Percentiles rank a stretch among this genome's conserved stretches.
phyloP scores from a whole-genome alignment of 1,284 basidiomycete genomes.

The Taiwanofungus camphoratus region DNA sequence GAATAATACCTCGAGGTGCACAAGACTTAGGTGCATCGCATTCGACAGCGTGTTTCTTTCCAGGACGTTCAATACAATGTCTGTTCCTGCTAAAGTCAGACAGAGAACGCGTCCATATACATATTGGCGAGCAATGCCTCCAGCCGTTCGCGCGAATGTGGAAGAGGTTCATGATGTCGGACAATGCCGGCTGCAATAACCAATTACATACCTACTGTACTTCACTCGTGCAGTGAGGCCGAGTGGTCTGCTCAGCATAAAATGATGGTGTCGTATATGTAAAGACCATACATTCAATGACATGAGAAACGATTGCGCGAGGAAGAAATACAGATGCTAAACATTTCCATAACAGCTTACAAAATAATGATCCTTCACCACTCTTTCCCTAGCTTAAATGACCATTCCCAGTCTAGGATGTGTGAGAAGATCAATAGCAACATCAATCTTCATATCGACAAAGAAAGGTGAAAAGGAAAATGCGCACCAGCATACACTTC shows the following conservation, averaged over 20 bases:
- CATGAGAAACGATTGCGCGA: conserved; percentile 13
- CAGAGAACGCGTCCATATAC: background rate
- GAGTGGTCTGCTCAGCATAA: conserved; percentile 1
- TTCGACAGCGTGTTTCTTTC: background rate
- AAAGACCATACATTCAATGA: conserved; percentile 14
- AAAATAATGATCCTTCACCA: conserved; percentile 43
- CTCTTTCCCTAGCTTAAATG: conserved; percentile 78
- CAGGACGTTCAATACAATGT: background rate
- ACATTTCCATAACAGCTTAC: conserved; percentile 13
- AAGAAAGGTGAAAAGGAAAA: background rate
- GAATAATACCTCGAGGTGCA: background rate
- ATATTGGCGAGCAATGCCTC: conserved; percentile 3
- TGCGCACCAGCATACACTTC: conserved; percentile 66
- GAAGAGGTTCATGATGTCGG: conserved; percentile 4
- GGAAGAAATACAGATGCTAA: conserved; percentile 19
- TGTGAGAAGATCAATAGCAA: too few species aligned
- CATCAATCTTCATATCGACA: conserved; percentile 7
- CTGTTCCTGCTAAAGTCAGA: background rate
- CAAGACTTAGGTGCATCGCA: background rate
- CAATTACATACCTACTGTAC: background rate
- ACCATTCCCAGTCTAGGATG: conserved; percentile 73
- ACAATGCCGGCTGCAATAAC: conserved; percentile 1
- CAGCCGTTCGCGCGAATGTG: background rate
- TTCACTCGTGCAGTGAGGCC: background rate
- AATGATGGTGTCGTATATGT: background rate